Conservation (phyloP, 139 green algal genomes). For the Protoeuglena noctilucae region DNA sequence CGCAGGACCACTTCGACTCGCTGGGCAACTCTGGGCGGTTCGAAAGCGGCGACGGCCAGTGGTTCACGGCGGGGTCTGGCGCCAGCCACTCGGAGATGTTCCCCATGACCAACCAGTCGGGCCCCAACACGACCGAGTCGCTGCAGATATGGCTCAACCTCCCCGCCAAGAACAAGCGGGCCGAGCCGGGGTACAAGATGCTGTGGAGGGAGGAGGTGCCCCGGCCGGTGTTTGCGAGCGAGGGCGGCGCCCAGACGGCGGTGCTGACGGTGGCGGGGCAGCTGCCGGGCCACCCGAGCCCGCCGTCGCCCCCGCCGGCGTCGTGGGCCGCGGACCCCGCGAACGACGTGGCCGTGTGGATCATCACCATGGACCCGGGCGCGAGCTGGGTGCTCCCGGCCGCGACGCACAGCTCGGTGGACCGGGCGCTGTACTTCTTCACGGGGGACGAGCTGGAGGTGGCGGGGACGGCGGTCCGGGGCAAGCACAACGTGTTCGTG, state of each 20-base stretch:
- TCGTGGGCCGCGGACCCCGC: neutral
- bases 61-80: constrained; percentile 19
- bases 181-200: constrained; percentile 16
- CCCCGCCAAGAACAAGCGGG: constrained; percentile 15
- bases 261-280: neutral
- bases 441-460: constrained; percentile 4
- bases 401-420: constrained; percentile 4
- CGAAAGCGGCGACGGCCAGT: constrained; percentile 19
- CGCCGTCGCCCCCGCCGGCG: neutral
- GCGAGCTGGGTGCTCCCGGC: neutral
- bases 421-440: constrained; percentile 10
- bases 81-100: constrained; percentile 22
- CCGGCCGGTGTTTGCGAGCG: neutral
- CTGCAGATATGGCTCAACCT: constrained; percentile 30
- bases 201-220: constrained; percentile 12
- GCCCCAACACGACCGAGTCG: neutral
- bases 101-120: constrained; percentile 7
- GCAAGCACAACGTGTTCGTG: constrained; percentile 3
- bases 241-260: neutral
- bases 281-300: neutral
- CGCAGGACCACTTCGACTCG: constrained; percentile 17
- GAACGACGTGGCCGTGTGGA: neutral
- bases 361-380: neutral
- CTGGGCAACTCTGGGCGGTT: constrained; percentile 14
- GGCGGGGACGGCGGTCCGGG: neutral